Conservation (phyloP, 1,139 yeast species). For the Pichia sorboxylosa region DNA sequence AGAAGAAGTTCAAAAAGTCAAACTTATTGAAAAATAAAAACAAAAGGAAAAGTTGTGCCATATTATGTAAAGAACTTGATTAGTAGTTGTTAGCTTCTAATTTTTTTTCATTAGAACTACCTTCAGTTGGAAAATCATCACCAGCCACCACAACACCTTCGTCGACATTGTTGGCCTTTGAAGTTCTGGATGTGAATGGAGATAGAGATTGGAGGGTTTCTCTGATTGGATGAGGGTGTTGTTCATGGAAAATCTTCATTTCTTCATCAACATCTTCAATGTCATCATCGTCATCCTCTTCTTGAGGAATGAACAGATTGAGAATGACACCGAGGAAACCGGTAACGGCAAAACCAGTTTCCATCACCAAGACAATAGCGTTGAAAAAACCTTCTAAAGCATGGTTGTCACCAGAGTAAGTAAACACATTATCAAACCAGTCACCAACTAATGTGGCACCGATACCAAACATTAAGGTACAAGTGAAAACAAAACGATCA, state of each 20-base stretch:
- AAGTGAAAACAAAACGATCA: slow-evolving; percentile 74
- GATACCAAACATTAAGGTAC: slow-evolving; percentile 63
- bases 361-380: slow-evolving; percentile 75
- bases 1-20: no score
- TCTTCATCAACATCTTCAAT: slow-evolving; percentile 21
- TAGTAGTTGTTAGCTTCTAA: not conserved
- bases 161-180: slow-evolving; percentile 4
- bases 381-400: slow-evolving; percentile 60
- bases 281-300: slow-evolving; percentile 47
- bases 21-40: no score
- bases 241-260: slow-evolving; percentile 10
- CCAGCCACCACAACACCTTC: slow-evolving; percentile 12
- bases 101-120: slow-evolving; percentile 17
- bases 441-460: slow-evolving; percentile 65
- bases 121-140: slow-evolving; percentile 10
- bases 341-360: slow-evolving; percentile 76
- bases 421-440: slow-evolving; percentile 71
- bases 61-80: no score
- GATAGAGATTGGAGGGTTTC: slow-evolving; percentile 10
- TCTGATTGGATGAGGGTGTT: slow-evolving; percentile 13
- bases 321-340: slow-evolving; percentile 68
- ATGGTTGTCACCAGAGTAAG: slow-evolving; percentile 57
- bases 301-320: slow-evolving; percentile 64
- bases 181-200: slow-evolving; percentile 9
- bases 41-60: no score